These are phyloP conservation scores for Hypoxylon lienhwacheense DNA, from an alignment of 495 filamentous ascomycete species.

Conservation along the genomic window DNA sequence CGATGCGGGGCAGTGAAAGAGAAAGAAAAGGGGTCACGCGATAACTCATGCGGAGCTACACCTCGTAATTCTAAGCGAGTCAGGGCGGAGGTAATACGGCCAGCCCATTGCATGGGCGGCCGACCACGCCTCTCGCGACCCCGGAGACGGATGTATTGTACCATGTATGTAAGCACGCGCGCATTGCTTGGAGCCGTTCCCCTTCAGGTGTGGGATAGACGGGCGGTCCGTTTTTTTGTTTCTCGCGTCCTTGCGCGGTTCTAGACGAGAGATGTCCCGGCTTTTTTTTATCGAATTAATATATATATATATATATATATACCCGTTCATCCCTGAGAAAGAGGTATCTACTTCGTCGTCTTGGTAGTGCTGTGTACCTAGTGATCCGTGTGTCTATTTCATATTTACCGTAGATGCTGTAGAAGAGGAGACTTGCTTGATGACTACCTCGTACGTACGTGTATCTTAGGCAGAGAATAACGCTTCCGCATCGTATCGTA, in stretches of 20 bases:
- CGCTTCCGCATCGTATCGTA: too few relatives aligned
- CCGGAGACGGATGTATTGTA: conserved; percentile 21
- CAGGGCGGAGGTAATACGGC: background rate
- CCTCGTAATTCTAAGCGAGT: conserved; percentile 8
- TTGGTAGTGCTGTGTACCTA: too few relatives aligned
- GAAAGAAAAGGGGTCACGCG: too few relatives aligned
- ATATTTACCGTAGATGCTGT: too few relatives aligned
- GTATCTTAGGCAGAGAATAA: too few relatives aligned
- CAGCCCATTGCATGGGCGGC: conserved; percentile 22
- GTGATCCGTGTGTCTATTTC: too few relatives aligned
- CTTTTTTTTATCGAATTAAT: conserved; percentile 33
- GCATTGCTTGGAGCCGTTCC: conserved; percentile 31
- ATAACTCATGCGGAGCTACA: conserved; percentile 5
- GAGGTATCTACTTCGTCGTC: background rate
- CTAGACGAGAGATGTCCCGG: conserved; percentile 34
- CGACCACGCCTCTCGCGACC: conserved; percentile 3
- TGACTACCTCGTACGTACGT: too few relatives aligned
- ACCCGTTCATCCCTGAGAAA: conserved; percentile 37
- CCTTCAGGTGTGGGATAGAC: conserved; percentile 24
- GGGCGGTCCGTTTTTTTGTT: conserved; percentile 23
- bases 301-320: too few relatives aligned
- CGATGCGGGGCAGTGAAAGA: too few relatives aligned
- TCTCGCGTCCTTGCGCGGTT: conserved; percentile 29
- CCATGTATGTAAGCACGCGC: conserved; percentile 5
- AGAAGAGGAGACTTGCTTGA: too few relatives aligned